phyloP scores from a whole-genome alignment of 106 monocot genomes.

The Allium cepa region DNA sequence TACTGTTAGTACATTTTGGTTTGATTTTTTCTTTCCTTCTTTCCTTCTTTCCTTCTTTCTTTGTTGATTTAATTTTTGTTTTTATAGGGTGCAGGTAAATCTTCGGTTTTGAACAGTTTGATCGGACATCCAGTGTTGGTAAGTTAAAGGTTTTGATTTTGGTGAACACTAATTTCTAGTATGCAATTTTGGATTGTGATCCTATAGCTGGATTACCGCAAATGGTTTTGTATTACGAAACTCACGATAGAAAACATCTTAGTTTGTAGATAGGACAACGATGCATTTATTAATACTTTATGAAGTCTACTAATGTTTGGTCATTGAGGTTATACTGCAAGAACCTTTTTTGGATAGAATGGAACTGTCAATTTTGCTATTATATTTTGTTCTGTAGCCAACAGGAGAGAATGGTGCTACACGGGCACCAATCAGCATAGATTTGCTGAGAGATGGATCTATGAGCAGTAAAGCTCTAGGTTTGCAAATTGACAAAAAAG shows the following conservation, averaged over 20 bases:
- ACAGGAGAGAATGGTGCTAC: conserved; percentile 98
- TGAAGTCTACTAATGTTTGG: no score
- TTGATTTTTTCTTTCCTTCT: background rate
- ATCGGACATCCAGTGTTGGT: conserved; percentile 98
- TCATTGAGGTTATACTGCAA: background rate
- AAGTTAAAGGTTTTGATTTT: conserved; percentile 12
- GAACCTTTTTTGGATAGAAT: background rate
- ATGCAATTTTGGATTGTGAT: no score
- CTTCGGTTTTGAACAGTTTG: conserved; percentile 87
- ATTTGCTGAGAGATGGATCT: conserved; percentile 53
- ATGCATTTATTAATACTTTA: no score
- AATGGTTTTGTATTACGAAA: no score
- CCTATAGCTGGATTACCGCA: no score
- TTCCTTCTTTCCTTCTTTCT: background rate
- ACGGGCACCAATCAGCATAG: conserved; percentile 79
- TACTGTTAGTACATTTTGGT: conserved; percentile 28
- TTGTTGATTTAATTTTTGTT: background rate
- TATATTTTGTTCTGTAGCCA: conserved; percentile 37
- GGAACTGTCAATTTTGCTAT: conserved; percentile 1
- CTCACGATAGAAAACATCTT: no score
- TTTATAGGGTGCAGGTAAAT: conserved; percentile 86
- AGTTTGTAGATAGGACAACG: no score
- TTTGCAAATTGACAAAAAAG: conserved; percentile 82
- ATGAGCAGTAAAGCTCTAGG: conserved; percentile 75
- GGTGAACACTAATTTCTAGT: no score